phyloP scores from a whole-genome alignment of 495 filamentous ascomycete species.

The Penicilliopsis zonata region DNA sequence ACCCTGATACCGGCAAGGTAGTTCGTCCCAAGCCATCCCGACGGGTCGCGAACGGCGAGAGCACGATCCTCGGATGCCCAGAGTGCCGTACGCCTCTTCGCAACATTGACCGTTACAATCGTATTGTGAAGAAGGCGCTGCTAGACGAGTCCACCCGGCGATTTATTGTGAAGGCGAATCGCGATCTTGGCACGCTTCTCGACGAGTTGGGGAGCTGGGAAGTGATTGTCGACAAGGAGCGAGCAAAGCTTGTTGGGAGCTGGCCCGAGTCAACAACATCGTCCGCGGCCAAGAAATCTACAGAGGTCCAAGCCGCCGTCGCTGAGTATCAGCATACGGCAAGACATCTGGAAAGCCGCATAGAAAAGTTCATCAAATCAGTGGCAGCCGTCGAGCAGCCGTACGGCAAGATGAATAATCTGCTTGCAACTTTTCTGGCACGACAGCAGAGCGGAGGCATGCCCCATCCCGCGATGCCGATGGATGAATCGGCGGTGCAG shows the following conservation, averaged over 20 bases:
- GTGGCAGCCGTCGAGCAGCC: too few species aligned
- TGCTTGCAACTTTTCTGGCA: too few species aligned
- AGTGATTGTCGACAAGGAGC: not conserved
- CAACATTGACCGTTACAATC: constrained; percentile 47
- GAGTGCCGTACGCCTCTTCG: constrained; percentile 46
- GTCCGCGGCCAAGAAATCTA: constrained; percentile 9
- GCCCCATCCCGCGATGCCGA: too few species aligned
- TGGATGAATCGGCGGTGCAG: too few species aligned
- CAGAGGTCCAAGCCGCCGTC: constrained; percentile 3
- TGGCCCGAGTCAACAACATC: too few species aligned
- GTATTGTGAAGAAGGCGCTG: constrained; percentile 44
- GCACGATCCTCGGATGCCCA: constrained; percentile 45
- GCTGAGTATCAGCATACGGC: constrained; percentile 8
- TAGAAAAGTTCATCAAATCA: too few species aligned
- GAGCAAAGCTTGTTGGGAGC: too few species aligned
- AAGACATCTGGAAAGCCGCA: too few species aligned
- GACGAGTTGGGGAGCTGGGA: constrained; percentile 15
- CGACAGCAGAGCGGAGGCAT: too few species aligned
- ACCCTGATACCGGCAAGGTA: constrained; percentile 24
- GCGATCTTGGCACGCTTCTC: constrained; percentile 28
- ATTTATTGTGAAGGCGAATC: constrained; percentile 38
- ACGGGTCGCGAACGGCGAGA: constrained; percentile 34
- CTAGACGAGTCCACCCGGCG: constrained; percentile 53
- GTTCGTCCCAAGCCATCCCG: constrained; percentile 21
- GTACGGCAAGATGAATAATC: too few species aligned